Percentiles rank a stretch among this genome's conserved stretches.
Conservation (phyloP, 2,329 filamentous ascomycete species). For the Aspergillus puulaauensis region DNA sequence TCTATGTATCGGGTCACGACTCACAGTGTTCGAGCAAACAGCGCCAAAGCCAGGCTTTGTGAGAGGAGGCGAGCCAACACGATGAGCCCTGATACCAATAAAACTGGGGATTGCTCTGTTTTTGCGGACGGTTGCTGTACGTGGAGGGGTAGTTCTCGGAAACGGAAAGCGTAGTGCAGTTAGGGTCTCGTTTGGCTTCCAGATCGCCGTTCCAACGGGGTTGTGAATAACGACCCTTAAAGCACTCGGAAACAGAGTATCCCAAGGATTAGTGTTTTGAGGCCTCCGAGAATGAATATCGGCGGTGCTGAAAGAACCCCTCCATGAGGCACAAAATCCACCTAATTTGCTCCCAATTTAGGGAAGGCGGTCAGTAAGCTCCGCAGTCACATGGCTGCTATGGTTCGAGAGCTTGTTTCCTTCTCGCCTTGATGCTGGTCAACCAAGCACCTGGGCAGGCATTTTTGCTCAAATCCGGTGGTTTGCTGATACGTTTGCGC, state of each 20-base stretch:
- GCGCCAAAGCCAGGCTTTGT: conserved; percentile 29
- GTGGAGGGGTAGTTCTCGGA: conserved; percentile 6
- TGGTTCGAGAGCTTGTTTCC: conserved; percentile 21
- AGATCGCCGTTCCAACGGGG: conserved; percentile 17
- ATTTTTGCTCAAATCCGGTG: background rate
- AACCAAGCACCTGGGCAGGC: background rate
- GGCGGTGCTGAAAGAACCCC: conserved; percentile 5
- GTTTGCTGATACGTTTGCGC: background rate
- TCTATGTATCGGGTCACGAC: conserved; percentile 15
- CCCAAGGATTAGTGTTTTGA: background rate
- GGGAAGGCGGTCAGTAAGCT: conserved; percentile 22
- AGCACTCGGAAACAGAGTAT: background rate
- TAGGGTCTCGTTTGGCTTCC: conserved; percentile 27
- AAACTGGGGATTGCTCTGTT: background rate
- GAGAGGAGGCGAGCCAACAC: conserved; percentile 28
- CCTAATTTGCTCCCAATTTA: background rate
- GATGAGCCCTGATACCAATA: conserved; percentile 18
- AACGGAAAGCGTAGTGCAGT: conserved; percentile 21
- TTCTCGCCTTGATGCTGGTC: background rate
- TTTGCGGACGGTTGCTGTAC: conserved; percentile 10
- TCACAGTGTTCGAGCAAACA: conserved; percentile 29
- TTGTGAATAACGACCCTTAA: background rate
- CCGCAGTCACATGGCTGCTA: conserved; percentile 31
- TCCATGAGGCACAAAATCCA: conserved; percentile 11
- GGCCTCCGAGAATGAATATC: background rate